Evolutionary conservation across 2,329 filamentous ascomycete species (phyloP).

Genomic region (Diatrype stigma): DNA sequence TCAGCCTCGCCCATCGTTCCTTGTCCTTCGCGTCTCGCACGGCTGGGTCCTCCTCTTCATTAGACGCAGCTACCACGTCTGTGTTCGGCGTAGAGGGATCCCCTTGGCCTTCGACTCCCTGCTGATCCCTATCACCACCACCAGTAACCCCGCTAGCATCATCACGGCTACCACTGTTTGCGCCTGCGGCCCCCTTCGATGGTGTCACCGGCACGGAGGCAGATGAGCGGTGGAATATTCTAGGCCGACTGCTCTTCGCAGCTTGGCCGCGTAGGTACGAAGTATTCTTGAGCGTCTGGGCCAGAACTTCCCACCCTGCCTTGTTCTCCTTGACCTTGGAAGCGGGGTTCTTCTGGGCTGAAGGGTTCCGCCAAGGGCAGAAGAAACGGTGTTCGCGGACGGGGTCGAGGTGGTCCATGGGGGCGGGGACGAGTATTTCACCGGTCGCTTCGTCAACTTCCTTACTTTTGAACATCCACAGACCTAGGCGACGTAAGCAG

Average conservation of each 20-base stretch:
- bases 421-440: conserved; percentile 51
- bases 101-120: conserved; percentile 15
- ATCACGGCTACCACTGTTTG: background rate
- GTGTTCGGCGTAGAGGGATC: conserved; percentile 13
- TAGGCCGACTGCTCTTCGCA: conserved; percentile 23
- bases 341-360: conserved; percentile 53
- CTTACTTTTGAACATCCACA: conserved; percentile 90
- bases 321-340: conserved; percentile 32
- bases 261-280: conserved; percentile 43
- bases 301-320: conserved; percentile 53
- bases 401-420: conserved; percentile 65
- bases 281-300: conserved; percentile 55
- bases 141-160: background rate
- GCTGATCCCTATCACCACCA: conserved; percentile 2
- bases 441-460: conserved; percentile 52
- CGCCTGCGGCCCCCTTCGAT: conserved; percentile 5
- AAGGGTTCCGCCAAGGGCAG: conserved; percentile 71
- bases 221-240: conserved; percentile 23
- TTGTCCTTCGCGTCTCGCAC: conserved; percentile 58
- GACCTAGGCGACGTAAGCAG: conserved; percentile 80
- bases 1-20: conserved; percentile 67
- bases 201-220: conserved; percentile 24
- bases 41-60: conserved; percentile 45
- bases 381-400: conserved; percentile 75
- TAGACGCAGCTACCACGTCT: conserved; percentile 24